phyloP scores from a whole-genome alignment of 2,329 filamentous ascomycete genomes.

The Fusarium musae region DNA sequence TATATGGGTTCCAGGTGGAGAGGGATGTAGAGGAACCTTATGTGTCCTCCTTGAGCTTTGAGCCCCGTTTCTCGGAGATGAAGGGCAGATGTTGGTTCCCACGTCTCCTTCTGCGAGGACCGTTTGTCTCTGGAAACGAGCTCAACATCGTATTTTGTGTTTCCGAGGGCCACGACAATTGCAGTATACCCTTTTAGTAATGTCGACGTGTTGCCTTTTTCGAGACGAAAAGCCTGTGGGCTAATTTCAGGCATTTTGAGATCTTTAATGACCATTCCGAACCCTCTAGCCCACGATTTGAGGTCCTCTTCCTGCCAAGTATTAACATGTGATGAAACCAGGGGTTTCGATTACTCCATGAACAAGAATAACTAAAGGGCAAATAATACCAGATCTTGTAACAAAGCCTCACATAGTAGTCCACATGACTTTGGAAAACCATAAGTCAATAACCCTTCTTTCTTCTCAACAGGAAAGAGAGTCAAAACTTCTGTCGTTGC shows the following conservation, averaged over 20 bases:
- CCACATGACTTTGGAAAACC: conserved; percentile 41
- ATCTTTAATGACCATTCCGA: conserved; percentile 41
- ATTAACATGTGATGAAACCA: conserved; percentile 8
- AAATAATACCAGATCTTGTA: conserved; percentile 38
- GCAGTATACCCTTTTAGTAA: conserved; percentile 42
- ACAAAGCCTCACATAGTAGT: conserved; percentile 36
- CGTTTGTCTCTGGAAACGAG: conserved; percentile 40
- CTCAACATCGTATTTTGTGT: conserved; percentile 41
- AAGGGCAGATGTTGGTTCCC: conserved; percentile 38
- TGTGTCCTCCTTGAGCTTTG: conserved; percentile 40
- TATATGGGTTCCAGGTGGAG: conserved; percentile 40
- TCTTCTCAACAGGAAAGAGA: conserved; percentile 41
- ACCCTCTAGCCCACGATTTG: conserved; percentile 37
- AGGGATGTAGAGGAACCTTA: conserved; percentile 43
- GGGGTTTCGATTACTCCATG: not conserved
- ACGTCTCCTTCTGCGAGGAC: conserved; percentile 35
- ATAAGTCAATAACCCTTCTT: conserved; percentile 40
- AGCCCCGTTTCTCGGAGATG: conserved; percentile 42
- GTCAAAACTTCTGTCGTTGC: conserved; percentile 43
- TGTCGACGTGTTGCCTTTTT: conserved; percentile 43
- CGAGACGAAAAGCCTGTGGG: conserved; percentile 43
- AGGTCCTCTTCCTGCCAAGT: conserved; percentile 34
- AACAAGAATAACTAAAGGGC: conserved; percentile 8
- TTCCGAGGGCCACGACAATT: conserved; percentile 41
- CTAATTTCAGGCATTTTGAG: conserved; percentile 39